Evolutionary conservation across 352 stramenopile genomes (phyloP).

Genomic region (Pythium brassicae): DNA sequence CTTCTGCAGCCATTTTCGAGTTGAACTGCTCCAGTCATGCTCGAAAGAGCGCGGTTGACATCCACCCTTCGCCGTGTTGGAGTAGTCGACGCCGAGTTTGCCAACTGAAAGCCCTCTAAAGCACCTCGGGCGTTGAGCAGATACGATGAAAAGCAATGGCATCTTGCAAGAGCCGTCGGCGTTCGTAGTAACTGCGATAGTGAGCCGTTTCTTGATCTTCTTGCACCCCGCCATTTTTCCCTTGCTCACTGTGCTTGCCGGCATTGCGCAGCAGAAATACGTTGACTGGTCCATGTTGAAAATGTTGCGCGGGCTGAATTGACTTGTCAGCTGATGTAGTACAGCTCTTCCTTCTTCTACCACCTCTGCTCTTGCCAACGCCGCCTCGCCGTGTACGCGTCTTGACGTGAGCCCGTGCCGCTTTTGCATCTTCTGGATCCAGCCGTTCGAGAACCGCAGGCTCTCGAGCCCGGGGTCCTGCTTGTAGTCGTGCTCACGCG

Average conservation of each 20-base stretch:
- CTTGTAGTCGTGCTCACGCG: not conserved
- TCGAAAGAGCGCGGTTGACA: not conserved
- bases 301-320: constrained; percentile 7
- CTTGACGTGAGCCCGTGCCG: constrained; percentile 1
- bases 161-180: not conserved
- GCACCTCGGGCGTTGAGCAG: not conserved
- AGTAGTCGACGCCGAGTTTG: constrained; percentile 1
- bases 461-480: not conserved
- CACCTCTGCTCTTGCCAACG: not conserved
- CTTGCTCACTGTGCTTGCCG: not conserved
- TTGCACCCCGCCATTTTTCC: not conserved
- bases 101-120: not conserved
- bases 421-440: constrained; percentile 4
- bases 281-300: constrained; percentile 8
- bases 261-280: constrained; percentile 2
- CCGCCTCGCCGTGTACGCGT: constrained; percentile 3
- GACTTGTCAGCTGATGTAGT: not conserved
- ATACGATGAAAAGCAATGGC: not conserved
- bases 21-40: not conserved
- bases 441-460: constrained; percentile 4
- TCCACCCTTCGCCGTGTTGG: constrained; percentile 4
- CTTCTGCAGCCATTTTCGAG: not conserved
- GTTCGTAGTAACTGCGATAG: not conserved
- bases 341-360: not conserved
- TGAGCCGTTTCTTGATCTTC: constrained; percentile 3